phyloP scores from a whole-genome alignment of 208 protist genomes.

The Crithidia sp. region DNA sequence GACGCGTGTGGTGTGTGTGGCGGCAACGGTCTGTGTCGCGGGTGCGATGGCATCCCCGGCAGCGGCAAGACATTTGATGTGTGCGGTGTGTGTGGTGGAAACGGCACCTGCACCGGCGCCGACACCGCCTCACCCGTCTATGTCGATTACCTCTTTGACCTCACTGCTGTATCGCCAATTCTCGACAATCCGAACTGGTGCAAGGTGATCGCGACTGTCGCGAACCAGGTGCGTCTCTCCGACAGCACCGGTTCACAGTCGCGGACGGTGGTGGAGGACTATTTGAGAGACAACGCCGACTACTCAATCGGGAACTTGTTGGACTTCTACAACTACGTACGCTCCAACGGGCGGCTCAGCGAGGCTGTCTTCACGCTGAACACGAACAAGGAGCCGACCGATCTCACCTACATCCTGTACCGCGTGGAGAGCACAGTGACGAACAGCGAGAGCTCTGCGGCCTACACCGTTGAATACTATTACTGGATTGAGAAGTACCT shows the following conservation, averaged over 20 bases:
- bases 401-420: constrained; percentile 27
- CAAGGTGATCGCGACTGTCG: constrained; percentile 12
- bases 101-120: constrained; percentile 30
- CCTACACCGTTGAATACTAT: constrained; percentile 21
- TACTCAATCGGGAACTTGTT: constrained; percentile 1
- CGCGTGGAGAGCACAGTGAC: constrained; percentile 22
- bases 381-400: background rate
- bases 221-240: background rate
- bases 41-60: constrained; percentile 57
- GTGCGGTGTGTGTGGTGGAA: constrained; percentile 69
- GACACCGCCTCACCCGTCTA: constrained; percentile 19
- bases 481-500: constrained; percentile 15
- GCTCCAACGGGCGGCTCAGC: constrained; percentile 25
- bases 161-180: constrained; percentile 13
- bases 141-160: constrained; percentile 45
- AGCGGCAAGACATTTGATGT: constrained; percentile 41
- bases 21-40: constrained; percentile 47
- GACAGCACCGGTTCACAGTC: constrained; percentile 12
- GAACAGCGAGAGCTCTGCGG: constrained; percentile 16
- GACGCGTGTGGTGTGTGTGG: constrained; percentile 62
- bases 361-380: constrained; percentile 36
- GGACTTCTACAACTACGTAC: constrained; percentile 34
- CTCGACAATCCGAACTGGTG: constrained; percentile 13
- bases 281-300: constrained; percentile 18
- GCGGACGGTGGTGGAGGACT: constrained; percentile 38